Conservation (phyloP, 2,329 filamentous ascomycete species). For the Cordyceps sp. region DNA sequence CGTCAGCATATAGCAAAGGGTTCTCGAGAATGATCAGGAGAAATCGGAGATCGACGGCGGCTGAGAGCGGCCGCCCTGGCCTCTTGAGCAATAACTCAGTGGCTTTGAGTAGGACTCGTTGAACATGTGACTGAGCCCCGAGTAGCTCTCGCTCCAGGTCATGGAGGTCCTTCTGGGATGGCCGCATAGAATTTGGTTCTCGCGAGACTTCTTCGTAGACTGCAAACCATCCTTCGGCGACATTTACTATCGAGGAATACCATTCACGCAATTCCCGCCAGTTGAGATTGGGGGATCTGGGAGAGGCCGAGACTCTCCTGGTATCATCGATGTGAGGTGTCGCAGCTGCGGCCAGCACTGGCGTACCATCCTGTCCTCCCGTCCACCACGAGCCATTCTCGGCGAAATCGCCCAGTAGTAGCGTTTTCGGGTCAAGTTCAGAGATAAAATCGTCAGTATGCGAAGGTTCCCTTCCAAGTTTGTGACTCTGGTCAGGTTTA, state of each 20-base stretch:
- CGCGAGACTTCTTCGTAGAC: conserved; percentile 35
- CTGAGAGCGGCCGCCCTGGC: conserved; percentile 51
- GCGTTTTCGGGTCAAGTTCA: conserved; percentile 57
- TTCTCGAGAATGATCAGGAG: conserved; percentile 66
- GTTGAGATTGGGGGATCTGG: conserved; percentile 49
- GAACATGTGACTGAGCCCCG: conserved; percentile 49
- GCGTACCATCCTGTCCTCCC: conserved; percentile 31
- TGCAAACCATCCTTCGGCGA: conserved; percentile 49
- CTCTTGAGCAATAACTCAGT: conserved; percentile 67
- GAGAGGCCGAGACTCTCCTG: conserved; percentile 5
- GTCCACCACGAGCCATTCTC: conserved; percentile 79
- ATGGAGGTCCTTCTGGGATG: conserved; percentile 19
- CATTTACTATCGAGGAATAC: conserved; percentile 54
- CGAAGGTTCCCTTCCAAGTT: conserved; percentile 6
- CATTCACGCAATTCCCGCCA: conserved; percentile 58
- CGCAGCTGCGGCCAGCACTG: background rate
- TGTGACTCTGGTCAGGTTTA: conserved; percentile 11
- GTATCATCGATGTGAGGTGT: background rate
- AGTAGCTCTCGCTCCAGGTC: conserved; percentile 29
- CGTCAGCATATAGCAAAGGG: conserved; percentile 46
- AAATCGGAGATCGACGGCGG: conserved; percentile 58
- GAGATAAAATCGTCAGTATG: conserved; percentile 8
- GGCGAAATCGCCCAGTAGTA: conserved; percentile 58
- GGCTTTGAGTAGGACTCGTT: conserved; percentile 56
- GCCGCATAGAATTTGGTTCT: conserved; percentile 11